A percentile compares a stretch with the other conserved stretches of the same genome.
These are phyloP conservation scores for Colletotrichum sublineola DNA, from an alignment of 2,329 filamentous ascomycete species.

Conservation along the genomic window DNA sequence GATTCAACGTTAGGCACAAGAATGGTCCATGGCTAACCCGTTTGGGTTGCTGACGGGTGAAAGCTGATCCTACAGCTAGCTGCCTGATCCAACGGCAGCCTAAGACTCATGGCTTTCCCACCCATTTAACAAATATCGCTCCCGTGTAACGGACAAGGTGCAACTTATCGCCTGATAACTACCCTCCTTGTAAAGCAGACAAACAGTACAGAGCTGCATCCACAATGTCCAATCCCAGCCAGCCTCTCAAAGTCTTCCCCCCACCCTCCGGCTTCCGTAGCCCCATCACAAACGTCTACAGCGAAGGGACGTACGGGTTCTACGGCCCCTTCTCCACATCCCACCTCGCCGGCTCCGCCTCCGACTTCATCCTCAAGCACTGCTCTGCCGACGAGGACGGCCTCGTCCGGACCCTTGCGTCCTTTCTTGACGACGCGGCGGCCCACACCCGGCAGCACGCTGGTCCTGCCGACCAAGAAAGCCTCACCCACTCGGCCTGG, in stretches of 20 bases:
- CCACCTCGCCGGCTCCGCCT: neutral
- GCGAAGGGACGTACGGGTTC: neutral
- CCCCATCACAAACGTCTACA: neutral
- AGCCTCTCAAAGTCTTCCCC: neutral
- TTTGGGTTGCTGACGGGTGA: neutral
- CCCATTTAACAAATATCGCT: neutral
- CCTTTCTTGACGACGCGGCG: neutral
- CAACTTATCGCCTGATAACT: neutral
- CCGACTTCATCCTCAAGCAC: neutral
- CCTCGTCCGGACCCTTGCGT: neutral
- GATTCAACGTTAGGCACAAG: neutral
- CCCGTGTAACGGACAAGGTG: neutral
- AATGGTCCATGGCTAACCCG: neutral
- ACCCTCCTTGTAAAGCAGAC: too few relatives aligned
- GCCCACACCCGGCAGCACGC: neutral
- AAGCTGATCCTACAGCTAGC: neutral
- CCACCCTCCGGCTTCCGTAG: constrained; percentile 17
- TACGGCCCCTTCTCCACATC: constrained; percentile 1
- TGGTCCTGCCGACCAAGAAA: neutral
- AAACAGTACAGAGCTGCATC: too few relatives aligned
- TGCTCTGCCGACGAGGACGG: neutral
- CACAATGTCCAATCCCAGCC: neutral
- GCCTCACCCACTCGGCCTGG: constrained; percentile 28
- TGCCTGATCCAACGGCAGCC: too few relatives aligned
- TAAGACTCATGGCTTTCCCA: neutral